A percentile compares a stretch with the other conserved stretches of the same genome.
Conservation (phyloP, 371 early-diverging fungal genomes). For the Mortierella sp. region DNA sequence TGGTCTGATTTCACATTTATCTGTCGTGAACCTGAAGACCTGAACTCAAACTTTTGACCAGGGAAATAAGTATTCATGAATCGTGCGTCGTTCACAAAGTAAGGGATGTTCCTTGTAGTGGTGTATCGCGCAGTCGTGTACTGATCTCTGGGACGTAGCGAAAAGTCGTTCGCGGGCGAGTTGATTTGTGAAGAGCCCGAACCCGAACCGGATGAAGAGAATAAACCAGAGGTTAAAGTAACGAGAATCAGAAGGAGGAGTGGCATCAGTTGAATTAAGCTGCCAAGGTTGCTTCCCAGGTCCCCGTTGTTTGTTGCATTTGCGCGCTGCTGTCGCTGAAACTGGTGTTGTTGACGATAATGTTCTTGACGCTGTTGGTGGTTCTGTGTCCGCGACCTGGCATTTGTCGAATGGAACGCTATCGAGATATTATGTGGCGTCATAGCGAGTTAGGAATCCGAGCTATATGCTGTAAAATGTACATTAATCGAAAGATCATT, state of each 20-base stretch:
- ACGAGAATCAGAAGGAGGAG: constrained; percentile 39
- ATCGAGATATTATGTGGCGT: background rate
- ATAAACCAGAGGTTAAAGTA: constrained; percentile 27
- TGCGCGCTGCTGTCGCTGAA: constrained; percentile 5
- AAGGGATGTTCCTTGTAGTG: constrained; percentile 27
- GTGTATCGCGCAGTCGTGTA: constrained; percentile 37
- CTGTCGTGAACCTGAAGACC: constrained; percentile 18
- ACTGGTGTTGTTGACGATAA: constrained; percentile 15
- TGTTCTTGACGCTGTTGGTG: constrained; percentile 35
- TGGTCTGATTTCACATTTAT: constrained; percentile 36
- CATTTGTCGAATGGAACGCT: constrained; percentile 58
- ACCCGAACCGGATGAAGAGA: constrained; percentile 21
- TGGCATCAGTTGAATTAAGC: constrained; percentile 41
- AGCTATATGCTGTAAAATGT: background rate
- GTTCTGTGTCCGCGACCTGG: constrained; percentile 27
- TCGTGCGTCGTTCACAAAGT: constrained; percentile 42
- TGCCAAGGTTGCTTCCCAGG: constrained; percentile 16
- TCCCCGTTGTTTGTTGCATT: constrained; percentile 7
- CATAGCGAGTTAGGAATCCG: background rate
- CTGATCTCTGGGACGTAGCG: constrained; percentile 31
- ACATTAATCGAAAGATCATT: constrained; percentile 11
- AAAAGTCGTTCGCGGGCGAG: constrained; percentile 28
- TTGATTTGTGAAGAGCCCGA: constrained; percentile 12
- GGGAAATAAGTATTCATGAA: constrained; percentile 46
- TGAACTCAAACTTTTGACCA: constrained; percentile 34